Evolutionary conservation across 345 rosid genomes (phyloP).

Genomic region (Boechera divaricarpa): DNA sequence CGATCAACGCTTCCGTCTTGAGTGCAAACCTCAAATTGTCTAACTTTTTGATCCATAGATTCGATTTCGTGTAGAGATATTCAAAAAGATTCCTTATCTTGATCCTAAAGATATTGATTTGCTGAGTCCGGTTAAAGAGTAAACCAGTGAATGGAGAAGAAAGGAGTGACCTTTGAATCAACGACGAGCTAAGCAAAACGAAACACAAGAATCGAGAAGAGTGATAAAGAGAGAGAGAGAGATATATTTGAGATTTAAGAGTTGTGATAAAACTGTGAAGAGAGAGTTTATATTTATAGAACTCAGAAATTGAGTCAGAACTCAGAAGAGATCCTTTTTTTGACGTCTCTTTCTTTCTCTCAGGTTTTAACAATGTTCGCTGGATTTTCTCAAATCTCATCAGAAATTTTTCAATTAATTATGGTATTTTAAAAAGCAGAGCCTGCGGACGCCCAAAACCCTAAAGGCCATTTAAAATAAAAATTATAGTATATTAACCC

Average conservation of each 20-base stretch:
- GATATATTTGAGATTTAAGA: slow-evolving; percentile 4
- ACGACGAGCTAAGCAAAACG: neutral
- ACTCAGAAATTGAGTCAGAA: neutral
- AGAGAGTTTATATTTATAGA: slow-evolving; percentile 42
- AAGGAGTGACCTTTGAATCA: slow-evolving; percentile 14
- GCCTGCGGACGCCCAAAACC: no score
- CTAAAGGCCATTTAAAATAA: no score
- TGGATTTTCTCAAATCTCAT: slow-evolving; percentile 43
- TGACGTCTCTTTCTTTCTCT: slow-evolving; percentile 45
- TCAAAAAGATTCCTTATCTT: slow-evolving; percentile 33
- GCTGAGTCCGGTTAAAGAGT: slow-evolving; percentile 11
- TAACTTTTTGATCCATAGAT: slow-evolving; percentile 48
- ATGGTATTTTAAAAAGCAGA: neutral
- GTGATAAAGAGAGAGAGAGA: slow-evolving; percentile 25
- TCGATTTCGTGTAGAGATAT: slow-evolving; percentile 25
- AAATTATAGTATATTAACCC: no score
- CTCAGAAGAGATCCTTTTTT: slow-evolving; percentile 39
- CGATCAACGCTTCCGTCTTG: slow-evolving; percentile 84
- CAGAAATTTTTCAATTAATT: slow-evolving; percentile 13
- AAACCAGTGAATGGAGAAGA: neutral
- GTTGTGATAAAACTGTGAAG: slow-evolving; percentile 42
- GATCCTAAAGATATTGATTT: slow-evolving; percentile 22
- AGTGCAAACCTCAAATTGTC: slow-evolving; percentile 53
- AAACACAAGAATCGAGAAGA: slow-evolving; percentile 20
- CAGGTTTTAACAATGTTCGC: slow-evolving; percentile 14